These are phyloP conservation scores for Cryptococcus depauperatus DNA, from an alignment of 1,284 basidiomycete species.

Conservation along the genomic window DNA sequence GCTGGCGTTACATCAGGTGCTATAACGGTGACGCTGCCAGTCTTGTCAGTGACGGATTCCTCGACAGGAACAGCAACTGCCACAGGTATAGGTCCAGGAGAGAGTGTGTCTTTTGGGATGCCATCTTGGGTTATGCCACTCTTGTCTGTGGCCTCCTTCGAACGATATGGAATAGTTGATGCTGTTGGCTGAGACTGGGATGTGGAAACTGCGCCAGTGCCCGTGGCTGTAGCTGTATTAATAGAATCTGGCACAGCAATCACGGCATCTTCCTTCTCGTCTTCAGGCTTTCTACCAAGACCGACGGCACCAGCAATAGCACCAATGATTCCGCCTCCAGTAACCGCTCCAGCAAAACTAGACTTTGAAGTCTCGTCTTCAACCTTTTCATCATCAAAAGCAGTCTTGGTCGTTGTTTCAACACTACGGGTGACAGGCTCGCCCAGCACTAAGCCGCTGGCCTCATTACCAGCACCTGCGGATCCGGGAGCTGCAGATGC, in stretches of 20 bases:
- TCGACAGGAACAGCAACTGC: background rate
- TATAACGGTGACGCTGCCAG: constrained; percentile 2
- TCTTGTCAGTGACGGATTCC: constrained; percentile 3
- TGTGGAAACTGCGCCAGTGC: background rate
- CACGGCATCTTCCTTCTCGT: too few relatives aligned
- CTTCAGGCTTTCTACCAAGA: too few relatives aligned
- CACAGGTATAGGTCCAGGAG: constrained; percentile 1
- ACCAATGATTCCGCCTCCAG: background rate
- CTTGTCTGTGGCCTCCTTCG: constrained; percentile 2
- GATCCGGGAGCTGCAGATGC: constrained; percentile 26
- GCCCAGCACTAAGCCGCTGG: too few relatives aligned
- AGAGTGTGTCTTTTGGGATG: background rate
- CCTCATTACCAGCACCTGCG: constrained; percentile 15
- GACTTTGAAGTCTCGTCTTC: too few relatives aligned
- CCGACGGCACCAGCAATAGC: background rate
- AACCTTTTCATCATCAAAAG: background rate
- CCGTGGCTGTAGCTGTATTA: background rate
- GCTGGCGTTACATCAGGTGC: constrained; percentile 3
- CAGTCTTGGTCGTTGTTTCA: background rate
- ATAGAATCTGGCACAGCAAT: too few relatives aligned
- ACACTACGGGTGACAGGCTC: background rate
- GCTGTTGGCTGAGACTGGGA: background rate
- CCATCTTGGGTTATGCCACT: background rate
- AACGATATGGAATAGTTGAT: background rate
- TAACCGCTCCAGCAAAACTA: background rate